Evolutionary conservation across 2,329 filamentous ascomycete species (phyloP).

Genomic region (Alternaria sp.): DNA sequence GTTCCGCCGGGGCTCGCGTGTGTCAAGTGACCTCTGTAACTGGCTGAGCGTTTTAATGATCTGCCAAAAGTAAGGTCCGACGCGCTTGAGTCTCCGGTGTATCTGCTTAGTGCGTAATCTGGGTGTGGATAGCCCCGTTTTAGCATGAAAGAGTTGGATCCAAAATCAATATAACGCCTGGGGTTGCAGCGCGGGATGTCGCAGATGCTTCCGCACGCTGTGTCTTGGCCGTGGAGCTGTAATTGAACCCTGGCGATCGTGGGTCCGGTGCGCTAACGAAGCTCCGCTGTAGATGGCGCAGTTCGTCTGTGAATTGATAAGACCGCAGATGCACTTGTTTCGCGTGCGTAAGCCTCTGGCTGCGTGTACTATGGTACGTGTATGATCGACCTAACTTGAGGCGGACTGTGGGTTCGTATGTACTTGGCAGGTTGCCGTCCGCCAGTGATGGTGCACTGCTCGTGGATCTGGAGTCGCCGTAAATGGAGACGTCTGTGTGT

Average conservation of each 20-base stretch:
- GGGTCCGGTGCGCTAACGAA: conserved; percentile 28
- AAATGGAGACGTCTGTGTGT: conserved; percentile 27
- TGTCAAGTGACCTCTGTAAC: conserved; percentile 37
- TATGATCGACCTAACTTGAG: conserved; percentile 23
- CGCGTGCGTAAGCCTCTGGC: conserved; percentile 27
- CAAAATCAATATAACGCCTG: conserved; percentile 25
- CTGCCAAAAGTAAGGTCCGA: conserved; percentile 22
- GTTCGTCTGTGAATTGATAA: conserved; percentile 16
- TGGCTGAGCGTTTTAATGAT: conserved; percentile 28
- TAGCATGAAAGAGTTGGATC: conserved; percentile 21
- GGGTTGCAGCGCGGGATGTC: conserved; percentile 44
- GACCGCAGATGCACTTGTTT: conserved; percentile 31
- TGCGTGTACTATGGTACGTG: conserved; percentile 13
- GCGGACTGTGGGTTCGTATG: conserved; percentile 31
- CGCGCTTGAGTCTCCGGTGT: conserved; percentile 15
- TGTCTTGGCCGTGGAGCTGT: conserved; percentile 33
- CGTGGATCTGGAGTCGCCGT: conserved; percentile 30
- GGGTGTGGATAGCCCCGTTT: conserved; percentile 12
- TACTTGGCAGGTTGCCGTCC: conserved; percentile 37
- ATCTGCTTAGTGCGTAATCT: conserved; percentile 13
- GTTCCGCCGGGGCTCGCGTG: conserved; percentile 37
- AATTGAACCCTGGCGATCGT: conserved; percentile 23
- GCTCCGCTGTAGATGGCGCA: conserved; percentile 29
- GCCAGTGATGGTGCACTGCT: conserved; percentile 25
- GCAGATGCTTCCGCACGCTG: conserved; percentile 36